Evolutionary conservation across 257 asterid species (phyloP).

Genomic region (Solanum stenotomum): DNA sequence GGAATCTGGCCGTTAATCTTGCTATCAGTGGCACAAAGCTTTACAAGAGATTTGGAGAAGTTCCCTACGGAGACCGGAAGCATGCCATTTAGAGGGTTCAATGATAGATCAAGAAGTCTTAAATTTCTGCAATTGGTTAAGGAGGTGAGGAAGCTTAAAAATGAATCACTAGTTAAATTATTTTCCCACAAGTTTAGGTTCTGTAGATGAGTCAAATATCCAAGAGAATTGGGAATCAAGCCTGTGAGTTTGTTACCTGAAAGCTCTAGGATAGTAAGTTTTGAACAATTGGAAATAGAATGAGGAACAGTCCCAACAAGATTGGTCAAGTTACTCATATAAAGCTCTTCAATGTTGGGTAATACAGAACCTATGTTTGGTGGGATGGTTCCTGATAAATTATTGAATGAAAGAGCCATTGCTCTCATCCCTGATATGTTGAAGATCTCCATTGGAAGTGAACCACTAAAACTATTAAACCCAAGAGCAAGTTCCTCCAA

Average conservation of each 20-base stretch:
- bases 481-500: not conserved
- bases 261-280: too few species aligned
- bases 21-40: fast-evolving
- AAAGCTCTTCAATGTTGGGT: not conserved
- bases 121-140: too few species aligned
- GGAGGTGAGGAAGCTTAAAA: too few species aligned
- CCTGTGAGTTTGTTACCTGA: too few species aligned
- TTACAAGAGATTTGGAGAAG: not conserved
- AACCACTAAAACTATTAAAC: not conserved
- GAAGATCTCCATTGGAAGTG: not conserved
- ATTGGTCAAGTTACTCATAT: too few species aligned
- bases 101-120: too few species aligned
- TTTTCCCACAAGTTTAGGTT: too few species aligned
- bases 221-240: too few species aligned
- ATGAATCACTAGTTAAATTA: too few species aligned
- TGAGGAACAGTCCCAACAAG: too few species aligned
- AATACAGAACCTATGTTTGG: not conserved
- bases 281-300: too few species aligned
- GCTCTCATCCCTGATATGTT: not conserved
- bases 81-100: not conserved
- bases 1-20: not conserved
- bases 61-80: not conserved
- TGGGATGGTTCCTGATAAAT: not conserved
- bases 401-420: not conserved
- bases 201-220: too few species aligned